Evolutionary conservation across 2,329 filamentous ascomycete genomes (phyloP).

Genomic region (Ophiostoma ulmi): DNA sequence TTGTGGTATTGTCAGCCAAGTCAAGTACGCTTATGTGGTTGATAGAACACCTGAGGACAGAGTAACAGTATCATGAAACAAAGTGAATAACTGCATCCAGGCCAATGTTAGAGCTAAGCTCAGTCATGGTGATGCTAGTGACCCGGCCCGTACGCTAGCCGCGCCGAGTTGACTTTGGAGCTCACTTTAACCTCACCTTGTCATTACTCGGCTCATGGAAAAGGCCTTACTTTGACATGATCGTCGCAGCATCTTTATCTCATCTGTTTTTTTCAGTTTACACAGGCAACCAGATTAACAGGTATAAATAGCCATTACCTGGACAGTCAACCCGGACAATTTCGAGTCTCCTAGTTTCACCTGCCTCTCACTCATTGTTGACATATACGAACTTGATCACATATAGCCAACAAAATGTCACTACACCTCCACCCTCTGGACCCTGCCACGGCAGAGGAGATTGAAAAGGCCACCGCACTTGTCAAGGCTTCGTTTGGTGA

Average conservation of each 20-base stretch:
- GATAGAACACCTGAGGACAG: not conserved
- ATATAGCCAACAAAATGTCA: not conserved
- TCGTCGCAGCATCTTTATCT: not conserved
- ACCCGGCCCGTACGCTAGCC: not conserved
- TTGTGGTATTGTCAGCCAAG: too few species aligned
- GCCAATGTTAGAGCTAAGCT: not conserved
- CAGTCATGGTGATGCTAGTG: not conserved
- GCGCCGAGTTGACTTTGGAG: not conserved
- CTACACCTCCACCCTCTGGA: constrained; percentile 51
- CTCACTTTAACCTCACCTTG: not conserved
- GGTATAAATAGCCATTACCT: not conserved
- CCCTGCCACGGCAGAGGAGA: constrained; percentile 53
- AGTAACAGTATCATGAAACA: not conserved
- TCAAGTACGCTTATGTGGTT: not conserved
- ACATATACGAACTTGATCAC: not conserved
- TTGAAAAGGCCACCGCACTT: constrained; percentile 45
- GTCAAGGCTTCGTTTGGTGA: constrained; percentile 52
- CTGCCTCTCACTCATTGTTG: not conserved
- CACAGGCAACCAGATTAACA: not conserved
- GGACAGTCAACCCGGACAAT: not conserved
- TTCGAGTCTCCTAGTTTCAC: not conserved
- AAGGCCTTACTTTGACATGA: not conserved
- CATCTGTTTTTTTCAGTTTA: not conserved
- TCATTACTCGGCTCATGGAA: not conserved
- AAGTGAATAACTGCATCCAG: not conserved